Evolutionary conservation across 371 early-diverging fungal species (phyloP), one percentile per base, ranked within the genome.

Genomic region (Mortierella sp.): DNA sequence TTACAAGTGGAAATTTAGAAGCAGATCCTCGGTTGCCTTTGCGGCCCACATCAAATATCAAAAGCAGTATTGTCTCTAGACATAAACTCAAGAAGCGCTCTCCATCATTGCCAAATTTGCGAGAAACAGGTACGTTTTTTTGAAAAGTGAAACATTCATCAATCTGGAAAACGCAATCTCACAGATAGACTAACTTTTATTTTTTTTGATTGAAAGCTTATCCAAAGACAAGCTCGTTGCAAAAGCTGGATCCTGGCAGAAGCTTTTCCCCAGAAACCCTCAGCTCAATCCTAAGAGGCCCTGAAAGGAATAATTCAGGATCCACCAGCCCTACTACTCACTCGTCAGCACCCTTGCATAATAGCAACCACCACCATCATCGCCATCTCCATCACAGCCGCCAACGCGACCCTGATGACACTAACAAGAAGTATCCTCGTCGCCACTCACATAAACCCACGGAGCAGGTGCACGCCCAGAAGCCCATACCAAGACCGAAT

Each of bases 61-160:
- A 10, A 17, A 32, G 13, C 40, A 49, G 55, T 19, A 37, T 8
- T 8, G 13, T 32, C 10, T 32, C 55, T 17, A n/a, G 23, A 6
- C 26, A 8, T 23, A 7, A 9, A 26, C 54, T 29, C n/a, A 61
- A 49, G n/a, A 72, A 51, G 19, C 74, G 74, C 4, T 63, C 74
- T 17, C 42, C 45, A 3, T 74, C 74, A 29, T 40, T 68, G 13
- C 74, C 74, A 10, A 68, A 68, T 56, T 49, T 74, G 19, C n/a
- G 40, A 28, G 68, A 68, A 47, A n/a, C 34, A 61, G 62, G 72
- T 72, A 4, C 13, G 60, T 60, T n/a, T n/a, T n/a, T n/a, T n/a
- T n/a, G 22, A 28, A 53, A 23, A 53, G 10, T 28, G 13, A 53
- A 53, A 23, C 53, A 19, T 40, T 40, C 40, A n/a, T n/a, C n/a